phyloP scores from a whole-genome alignment of 2,329 filamentous ascomycete genomes.

The Epichloe hybrida region DNA sequence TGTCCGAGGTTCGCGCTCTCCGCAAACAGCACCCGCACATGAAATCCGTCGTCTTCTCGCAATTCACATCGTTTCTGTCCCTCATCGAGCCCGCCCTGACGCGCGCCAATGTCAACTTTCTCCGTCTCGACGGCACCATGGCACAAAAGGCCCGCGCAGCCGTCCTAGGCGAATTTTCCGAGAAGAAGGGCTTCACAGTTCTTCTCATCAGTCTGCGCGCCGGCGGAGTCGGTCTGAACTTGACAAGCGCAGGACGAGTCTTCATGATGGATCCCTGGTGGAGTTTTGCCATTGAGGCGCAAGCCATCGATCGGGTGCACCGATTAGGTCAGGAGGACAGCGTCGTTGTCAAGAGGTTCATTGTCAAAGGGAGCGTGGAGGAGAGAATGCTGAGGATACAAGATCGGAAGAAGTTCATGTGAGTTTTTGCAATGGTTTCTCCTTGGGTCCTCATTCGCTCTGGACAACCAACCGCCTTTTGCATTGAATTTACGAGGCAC shows the following conservation, averaged over 20 bases:
- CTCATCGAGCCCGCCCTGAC: constrained; percentile 73
- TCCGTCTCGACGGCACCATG: constrained; percentile 90
- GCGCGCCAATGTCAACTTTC: constrained; percentile 57
- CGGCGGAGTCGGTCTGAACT: constrained; percentile 84
- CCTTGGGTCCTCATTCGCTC: neutral
- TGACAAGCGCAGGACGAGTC: constrained; percentile 78
- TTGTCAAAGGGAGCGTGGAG: constrained; percentile 84
- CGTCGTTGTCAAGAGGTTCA: constrained; percentile 76
- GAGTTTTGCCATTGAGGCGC: constrained; percentile 92
- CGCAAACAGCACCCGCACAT: constrained; percentile 51
- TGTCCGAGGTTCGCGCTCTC: constrained; percentile 59
- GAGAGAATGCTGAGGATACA: constrained; percentile 89
- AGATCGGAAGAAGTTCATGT: constrained; percentile 93
- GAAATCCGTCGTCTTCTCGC: constrained; percentile 90
- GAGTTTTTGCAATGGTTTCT: constrained; percentile 27
- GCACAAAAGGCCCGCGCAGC: constrained; percentile 69
- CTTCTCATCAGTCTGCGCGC: constrained; percentile 76
- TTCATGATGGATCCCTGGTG: constrained; percentile 99
- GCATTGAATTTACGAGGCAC: too few relatives aligned
- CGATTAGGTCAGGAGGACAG: constrained; percentile 86
- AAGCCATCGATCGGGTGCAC: constrained; percentile 95
- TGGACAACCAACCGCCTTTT: too few relatives aligned
- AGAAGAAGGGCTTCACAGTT: constrained; percentile 48
- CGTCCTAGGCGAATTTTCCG: constrained; percentile 61
- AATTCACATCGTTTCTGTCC: constrained; percentile 92